phyloP scores from a whole-genome alignment of 768 basidiomycete genomes.

The Lactifluus echinatus region DNA sequence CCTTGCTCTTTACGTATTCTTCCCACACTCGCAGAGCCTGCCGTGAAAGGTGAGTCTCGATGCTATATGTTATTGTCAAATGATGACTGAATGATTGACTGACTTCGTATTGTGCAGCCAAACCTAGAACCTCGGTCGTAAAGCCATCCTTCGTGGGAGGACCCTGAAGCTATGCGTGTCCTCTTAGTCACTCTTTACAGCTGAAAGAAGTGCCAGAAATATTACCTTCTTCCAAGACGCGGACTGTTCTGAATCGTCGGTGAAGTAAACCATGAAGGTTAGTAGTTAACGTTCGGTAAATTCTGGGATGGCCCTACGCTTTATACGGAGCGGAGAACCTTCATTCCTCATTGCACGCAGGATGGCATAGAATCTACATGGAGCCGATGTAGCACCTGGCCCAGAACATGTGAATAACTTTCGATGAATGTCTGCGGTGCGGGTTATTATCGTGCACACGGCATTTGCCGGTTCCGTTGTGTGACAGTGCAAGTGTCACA shows the following conservation, averaged over 20 bases:
- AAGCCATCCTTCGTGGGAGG: not conserved
- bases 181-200: not conserved
- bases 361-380: not conserved
- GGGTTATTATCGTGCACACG: no score
- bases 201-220: not conserved
- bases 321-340: not conserved
- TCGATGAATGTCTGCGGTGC: not conserved
- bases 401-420: not conserved
- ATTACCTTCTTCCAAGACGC: slow-evolving; percentile 8
- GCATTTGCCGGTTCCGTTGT: no score
- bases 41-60: not conserved
- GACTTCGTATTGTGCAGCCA: slow-evolving; percentile 12
- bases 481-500: not conserved
- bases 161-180: not conserved
- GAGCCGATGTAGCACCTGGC: not conserved
- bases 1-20: not conserved
- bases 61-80: not conserved
- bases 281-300: not conserved
- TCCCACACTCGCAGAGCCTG: slow-evolving; percentile 7
- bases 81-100: not conserved
- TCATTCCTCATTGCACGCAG: not conserved
- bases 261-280: slow-evolving; percentile 5
- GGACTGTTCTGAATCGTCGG: slow-evolving; percentile 8
- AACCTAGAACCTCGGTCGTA: slow-evolving; percentile 1
- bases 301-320: not conserved